Base-by-base conservation (phyloP, 2,329 filamentous ascomycete species). In the Fusarium foetens region DNA sequence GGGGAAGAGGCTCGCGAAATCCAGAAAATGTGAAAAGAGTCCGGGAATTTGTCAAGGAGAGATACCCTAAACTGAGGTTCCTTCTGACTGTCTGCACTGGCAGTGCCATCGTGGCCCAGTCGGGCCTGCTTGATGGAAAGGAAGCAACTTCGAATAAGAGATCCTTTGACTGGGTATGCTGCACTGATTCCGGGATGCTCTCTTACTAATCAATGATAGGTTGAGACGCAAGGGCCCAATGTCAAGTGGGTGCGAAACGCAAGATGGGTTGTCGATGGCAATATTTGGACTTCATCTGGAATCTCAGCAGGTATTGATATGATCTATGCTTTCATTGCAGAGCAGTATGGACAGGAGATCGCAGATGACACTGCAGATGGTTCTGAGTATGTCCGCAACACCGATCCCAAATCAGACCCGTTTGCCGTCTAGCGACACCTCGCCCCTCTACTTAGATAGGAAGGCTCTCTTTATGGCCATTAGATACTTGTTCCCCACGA, bases 61-160 rank as follows among this genome's bases (percentile, higher is more conserved):
- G 75, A 7, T 87, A 83, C 67, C 82, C 84, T 0, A 79, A 80
- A 12, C 71, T 90, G 11, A 78, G 82, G 52, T 88, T 87, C 66
- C 73, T 90, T 10, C 80, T 92, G n/a, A 90, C 88, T 0, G 85
- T 92, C 0, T 92, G 91, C 75, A 92, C 89, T 1, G 90, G 90
- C 0, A 82, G 86, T 5, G 84, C 84, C 4, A 77, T 90, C 10
- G 81, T 87, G 0, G 89, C 90, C 0, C 79, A 83, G 27, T 82
- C 89, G 0, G 90, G 89, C 0, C 75, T 91, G 1, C 78, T 92
- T 19, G 84, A 91, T 63, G 87, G 87, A 0, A 84, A 81, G 43
- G 80, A 80, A 21, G 91, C 89, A 2, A 92, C 90, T 1, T 88
- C 87, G 1, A 92, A 92, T 75, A 92, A 92, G 77, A 71, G 75